phyloP scores from a whole-genome alignment of 1,139 yeast genomes.

The Debaryomyces udenii region DNA sequence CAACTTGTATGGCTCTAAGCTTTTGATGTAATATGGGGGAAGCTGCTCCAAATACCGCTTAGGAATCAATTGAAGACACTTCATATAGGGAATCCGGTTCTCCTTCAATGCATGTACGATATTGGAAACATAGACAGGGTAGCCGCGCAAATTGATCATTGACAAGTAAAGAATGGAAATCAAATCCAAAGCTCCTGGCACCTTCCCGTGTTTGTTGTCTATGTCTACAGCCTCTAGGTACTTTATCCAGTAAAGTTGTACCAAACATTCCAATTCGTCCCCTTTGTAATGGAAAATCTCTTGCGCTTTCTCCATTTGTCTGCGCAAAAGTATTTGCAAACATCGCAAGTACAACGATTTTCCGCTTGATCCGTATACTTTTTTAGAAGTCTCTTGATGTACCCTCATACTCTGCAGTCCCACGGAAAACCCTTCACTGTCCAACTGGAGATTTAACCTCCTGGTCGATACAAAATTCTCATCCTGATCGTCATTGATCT shows the following conservation, averaged over 20 bases:
- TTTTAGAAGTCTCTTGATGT: constrained; percentile 35
- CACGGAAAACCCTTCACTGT: constrained; percentile 22
- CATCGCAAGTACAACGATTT: constrained; percentile 48
- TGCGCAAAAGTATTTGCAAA: constrained; percentile 56
- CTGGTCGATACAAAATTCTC: constrained; percentile 46
- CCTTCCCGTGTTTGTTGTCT: constrained; percentile 1
- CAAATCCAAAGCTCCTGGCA: constrained; percentile 31
- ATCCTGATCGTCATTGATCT: constrained; percentile 76
- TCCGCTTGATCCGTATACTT: constrained; percentile 58
- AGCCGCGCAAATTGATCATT: constrained; percentile 31
- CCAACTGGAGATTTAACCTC: constrained; percentile 47
- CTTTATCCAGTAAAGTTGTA: constrained; percentile 55
- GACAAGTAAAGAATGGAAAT: constrained; percentile 44
- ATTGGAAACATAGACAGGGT: constrained; percentile 43
- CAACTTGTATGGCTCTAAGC: constrained; percentile 32
- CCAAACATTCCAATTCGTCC: constrained; percentile 39
- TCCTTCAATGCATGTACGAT: constrained; percentile 30
- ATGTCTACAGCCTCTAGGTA: constrained; percentile 24
- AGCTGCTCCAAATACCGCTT: constrained; percentile 23
- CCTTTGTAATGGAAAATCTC: constrained; percentile 15
- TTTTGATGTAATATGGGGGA: constrained; percentile 26
- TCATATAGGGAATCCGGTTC: constrained; percentile 44
- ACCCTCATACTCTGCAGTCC: constrained; percentile 36
- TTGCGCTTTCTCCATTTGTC: constrained; percentile 41
- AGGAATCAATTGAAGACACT: constrained; percentile 35